phyloP scores from a whole-genome alignment of 2,329 filamentous ascomycete species.

The Penicillium sp. region DNA sequence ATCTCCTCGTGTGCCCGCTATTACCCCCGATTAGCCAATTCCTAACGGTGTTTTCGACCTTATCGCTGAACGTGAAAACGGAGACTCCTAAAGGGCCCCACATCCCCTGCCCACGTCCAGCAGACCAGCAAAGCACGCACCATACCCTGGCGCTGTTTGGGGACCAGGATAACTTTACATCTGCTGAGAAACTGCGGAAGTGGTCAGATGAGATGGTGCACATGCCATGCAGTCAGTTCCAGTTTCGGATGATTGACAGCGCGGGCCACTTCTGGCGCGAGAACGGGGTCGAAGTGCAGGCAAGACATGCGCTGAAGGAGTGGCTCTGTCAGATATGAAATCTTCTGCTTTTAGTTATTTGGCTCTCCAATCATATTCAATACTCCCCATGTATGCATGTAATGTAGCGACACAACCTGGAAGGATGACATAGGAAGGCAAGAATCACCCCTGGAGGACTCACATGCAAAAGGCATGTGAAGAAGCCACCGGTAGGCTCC shows the following conservation, averaged over 20 bases:
- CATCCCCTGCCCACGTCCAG: slow-evolving; percentile 42
- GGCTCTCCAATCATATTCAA: background rate
- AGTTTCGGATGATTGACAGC: slow-evolving; percentile 47
- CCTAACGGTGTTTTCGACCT: slow-evolving; percentile 58
- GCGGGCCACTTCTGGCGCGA: slow-evolving; percentile 66
- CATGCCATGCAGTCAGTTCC: slow-evolving; percentile 46
- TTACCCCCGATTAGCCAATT: slow-evolving; percentile 55
- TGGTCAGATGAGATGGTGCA: slow-evolving; percentile 61
- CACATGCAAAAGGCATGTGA: slow-evolving; percentile 5
- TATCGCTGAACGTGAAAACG: slow-evolving; percentile 32
- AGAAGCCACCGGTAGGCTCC: background rate
- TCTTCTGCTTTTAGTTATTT: background rate
- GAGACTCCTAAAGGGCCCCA: slow-evolving; percentile 26
- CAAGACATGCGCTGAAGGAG: slow-evolving; percentile 38
- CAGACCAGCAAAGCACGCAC: slow-evolving; percentile 54
- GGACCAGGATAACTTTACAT: slow-evolving; percentile 70
- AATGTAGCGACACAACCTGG: background rate
- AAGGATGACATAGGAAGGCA: background rate
- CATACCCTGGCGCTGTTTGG: slow-evolving; percentile 72
- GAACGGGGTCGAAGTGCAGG: slow-evolving; percentile 44
- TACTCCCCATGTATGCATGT: background rate
- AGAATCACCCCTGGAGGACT: background rate
- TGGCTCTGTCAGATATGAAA: slow-evolving; percentile 35
- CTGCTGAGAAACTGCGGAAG: slow-evolving; percentile 58
- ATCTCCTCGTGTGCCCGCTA: slow-evolving; percentile 66